Conservation (phyloP, 169 alveolate species). For the Plasmodium falciparum region DNA sequence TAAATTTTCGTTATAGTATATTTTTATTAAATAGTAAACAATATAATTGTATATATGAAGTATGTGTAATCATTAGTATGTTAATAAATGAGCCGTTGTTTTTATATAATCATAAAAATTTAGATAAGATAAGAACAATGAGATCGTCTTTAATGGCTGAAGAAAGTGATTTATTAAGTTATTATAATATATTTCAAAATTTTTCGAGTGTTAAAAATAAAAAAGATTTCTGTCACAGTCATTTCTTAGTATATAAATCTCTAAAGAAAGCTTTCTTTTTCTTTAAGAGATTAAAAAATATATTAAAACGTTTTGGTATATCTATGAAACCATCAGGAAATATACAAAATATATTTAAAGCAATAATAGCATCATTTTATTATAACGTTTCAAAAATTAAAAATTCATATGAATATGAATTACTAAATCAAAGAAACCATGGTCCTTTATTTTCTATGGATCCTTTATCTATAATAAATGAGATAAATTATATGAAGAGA, state of each 20-base stretch:
- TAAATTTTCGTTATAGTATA: constrained; percentile 65
- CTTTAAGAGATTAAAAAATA: constrained; percentile 44
- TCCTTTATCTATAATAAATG: constrained; percentile 53
- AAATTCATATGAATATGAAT: constrained; percentile 35
- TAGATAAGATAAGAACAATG: constrained; percentile 33
- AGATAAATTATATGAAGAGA: constrained; percentile 28
- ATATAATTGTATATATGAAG: constrained; percentile 68
- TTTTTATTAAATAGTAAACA: constrained; percentile 71
- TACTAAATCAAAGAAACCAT: constrained; percentile 27
- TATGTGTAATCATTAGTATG: constrained; percentile 58
- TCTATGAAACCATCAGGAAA: constrained; percentile 40
- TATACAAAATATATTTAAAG: constrained; percentile 42
- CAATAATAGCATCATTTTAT: constrained; percentile 61
- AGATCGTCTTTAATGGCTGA: constrained; percentile 72
- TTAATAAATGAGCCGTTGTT: constrained; percentile 65
- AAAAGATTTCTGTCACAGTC: constrained; percentile 52
- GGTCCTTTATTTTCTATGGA: constrained; percentile 23
- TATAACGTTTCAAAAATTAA: constrained; percentile 69
- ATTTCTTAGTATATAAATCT: constrained; percentile 60
- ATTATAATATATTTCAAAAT: constrained; percentile 64
- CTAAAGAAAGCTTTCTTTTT: constrained; percentile 42
- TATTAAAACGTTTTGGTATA: constrained; percentile 58
- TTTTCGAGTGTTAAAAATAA: constrained; percentile 58
- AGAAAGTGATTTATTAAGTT: constrained; percentile 74
- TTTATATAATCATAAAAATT: constrained; percentile 17